A percentile compares a stretch with the other conserved stretches of the same genome.
Evolutionary conservation across 768 basidiomycete species (phyloP).

Genomic region (Phaffia australis): DNA sequence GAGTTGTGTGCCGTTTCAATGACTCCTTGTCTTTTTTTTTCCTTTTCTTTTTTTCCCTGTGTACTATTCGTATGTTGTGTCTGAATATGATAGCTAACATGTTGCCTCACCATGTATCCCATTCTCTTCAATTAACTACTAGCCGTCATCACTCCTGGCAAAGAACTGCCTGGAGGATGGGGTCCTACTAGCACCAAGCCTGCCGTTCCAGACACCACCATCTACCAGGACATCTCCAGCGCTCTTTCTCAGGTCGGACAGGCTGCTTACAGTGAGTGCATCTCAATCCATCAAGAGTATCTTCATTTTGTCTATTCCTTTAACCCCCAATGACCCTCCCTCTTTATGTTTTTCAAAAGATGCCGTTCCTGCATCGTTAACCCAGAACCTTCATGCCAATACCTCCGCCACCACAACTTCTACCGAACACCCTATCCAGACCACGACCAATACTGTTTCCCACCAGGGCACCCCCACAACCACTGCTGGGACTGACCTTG

Average conservation of each 20-base stretch:
- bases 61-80: too few relatives aligned
- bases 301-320: too few relatives aligned
- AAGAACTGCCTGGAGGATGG: constrained; percentile 25
- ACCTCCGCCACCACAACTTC: constrained; percentile 1
- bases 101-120: too few relatives aligned
- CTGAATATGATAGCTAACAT: too few relatives aligned
- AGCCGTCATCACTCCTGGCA: constrained; percentile 22
- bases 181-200: constrained; percentile 7
- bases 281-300: too few relatives aligned
- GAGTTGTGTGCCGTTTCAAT: too few relatives aligned
- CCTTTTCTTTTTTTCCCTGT: too few relatives aligned
- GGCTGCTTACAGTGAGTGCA: constrained; percentile 19
- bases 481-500: constrained; percentile 3
- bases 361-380: constrained; percentile 18
- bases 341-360: background rate
- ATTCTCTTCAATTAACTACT: too few relatives aligned
- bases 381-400: constrained; percentile 10
- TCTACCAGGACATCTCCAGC: constrained; percentile 21
- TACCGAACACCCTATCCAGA: constrained; percentile 8
- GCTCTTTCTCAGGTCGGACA: constrained; percentile 18
- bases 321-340: too few relatives aligned
- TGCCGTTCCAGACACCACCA: constrained; percentile 17
- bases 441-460: constrained; percentile 23
- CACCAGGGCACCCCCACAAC: constrained; percentile 3
- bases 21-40: too few relatives aligned